These are phyloP conservation scores for Prunus armeniaca DNA, from an alignment of 306 rosid genomes.

Conservation along the genomic window DNA sequence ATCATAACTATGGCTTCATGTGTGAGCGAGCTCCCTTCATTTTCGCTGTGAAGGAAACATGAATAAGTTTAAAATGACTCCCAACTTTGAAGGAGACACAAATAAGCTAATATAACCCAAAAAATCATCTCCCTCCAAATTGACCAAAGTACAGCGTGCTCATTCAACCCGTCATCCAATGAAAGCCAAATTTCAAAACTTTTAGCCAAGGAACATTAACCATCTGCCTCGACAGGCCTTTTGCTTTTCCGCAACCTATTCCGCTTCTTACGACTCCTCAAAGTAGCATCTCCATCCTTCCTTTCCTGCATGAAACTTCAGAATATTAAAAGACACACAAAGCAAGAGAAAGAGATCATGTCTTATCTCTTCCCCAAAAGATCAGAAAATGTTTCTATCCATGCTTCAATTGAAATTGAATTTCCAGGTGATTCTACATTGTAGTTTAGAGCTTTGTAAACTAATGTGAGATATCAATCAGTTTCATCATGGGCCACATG, in stretches of 20 bases:
- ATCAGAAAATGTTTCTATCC: not conserved
- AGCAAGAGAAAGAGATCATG: not conserved
- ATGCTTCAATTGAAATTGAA: not conserved
- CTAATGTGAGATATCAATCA: not conserved
- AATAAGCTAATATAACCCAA: not conserved
- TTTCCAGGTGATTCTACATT: not conserved
- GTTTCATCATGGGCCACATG: not conserved
- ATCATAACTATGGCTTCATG: too few species aligned
- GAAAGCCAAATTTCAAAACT: not conserved
- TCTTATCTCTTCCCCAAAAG: not conserved
- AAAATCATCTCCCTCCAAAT: not conserved
- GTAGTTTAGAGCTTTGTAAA: not conserved
- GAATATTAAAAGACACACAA: not conserved
- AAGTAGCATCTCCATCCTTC: slow-evolving; percentile 19
- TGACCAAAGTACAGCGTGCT: not conserved
- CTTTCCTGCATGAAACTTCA: slow-evolving; percentile 24
- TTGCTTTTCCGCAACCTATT: slow-evolving; percentile 29
- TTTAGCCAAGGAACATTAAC: not conserved
- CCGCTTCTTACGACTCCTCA: slow-evolving; percentile 29
- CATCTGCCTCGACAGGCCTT: not conserved
- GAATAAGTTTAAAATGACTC: too few species aligned
- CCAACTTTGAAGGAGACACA: not conserved
- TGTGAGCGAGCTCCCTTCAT: too few species aligned
- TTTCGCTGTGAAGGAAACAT: too few species aligned
- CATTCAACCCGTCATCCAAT: not conserved